These are phyloP conservation scores for Pseudogymnoascus sp. DNA, from an alignment of 2,329 filamentous ascomycete genomes.

Conservation along the genomic window DNA sequence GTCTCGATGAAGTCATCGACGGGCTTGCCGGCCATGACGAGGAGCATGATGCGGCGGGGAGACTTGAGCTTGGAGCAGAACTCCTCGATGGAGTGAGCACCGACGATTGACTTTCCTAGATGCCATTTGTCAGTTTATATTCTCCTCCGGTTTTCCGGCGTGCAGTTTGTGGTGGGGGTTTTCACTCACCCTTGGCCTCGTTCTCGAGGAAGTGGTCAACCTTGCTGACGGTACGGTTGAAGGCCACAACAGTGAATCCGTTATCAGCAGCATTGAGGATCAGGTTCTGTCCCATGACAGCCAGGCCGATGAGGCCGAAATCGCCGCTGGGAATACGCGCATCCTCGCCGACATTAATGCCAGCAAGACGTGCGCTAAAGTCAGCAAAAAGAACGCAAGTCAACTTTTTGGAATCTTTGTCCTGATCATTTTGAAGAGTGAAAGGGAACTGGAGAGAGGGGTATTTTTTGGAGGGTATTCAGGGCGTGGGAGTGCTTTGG, in stretches of 20 bases:
- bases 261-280: constrained; percentile 86
- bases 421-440: background rate
- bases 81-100: constrained; percentile 88
- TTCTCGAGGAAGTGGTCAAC: constrained; percentile 90
- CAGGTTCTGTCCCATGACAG: constrained; percentile 85
- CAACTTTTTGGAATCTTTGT: constrained; percentile 17
- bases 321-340: constrained; percentile 49
- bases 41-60: constrained; percentile 93
- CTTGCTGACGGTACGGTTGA: constrained; percentile 98
- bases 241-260: constrained; percentile 94
- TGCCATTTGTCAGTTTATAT: constrained; percentile 32
- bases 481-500: background rate
- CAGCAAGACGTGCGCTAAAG: constrained; percentile 65
- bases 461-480: background rate
- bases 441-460: constrained; percentile 11
- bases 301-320: constrained; percentile 87
- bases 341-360: constrained; percentile 61
- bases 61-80: constrained; percentile 96
- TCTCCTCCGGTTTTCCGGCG: constrained; percentile 18
- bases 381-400: constrained; percentile 26
- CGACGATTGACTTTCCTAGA: constrained; percentile 81
- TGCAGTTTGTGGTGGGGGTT: background rate
- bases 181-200: constrained; percentile 66
- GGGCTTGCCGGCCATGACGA: constrained; percentile 96
- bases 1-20: constrained; percentile 99